These are phyloP conservation scores for Penicillium macrosclerotiorum DNA, from an alignment of 495 filamentous ascomycete species.

Conservation along the genomic window DNA sequence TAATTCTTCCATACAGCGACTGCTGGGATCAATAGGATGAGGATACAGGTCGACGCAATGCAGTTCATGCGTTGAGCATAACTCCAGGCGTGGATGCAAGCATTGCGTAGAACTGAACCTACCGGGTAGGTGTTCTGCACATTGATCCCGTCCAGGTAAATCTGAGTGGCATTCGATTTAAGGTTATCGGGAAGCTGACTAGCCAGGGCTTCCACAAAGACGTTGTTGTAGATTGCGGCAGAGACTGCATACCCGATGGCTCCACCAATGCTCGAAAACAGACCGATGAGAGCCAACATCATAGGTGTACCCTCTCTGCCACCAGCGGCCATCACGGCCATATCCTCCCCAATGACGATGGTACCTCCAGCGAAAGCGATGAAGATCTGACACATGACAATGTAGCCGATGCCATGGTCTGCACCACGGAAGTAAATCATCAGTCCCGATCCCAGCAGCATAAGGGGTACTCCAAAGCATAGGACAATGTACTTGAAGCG, in stretches of 20 bases:
- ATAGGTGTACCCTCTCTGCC: conserved; percentile 63
- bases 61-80: conserved; percentile 55
- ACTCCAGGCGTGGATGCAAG: conserved; percentile 59
- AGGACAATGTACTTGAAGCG: conserved; percentile 58
- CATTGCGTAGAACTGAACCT: conserved; percentile 51
- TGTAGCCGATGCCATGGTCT: conserved; percentile 57
- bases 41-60: conserved; percentile 49
- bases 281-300: conserved; percentile 63
- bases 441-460: conserved; percentile 61
- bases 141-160: conserved; percentile 42
- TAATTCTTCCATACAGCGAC: conserved; percentile 47
- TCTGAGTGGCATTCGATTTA: conserved; percentile 48
- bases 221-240: conserved; percentile 66
- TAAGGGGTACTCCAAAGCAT: conserved; percentile 63
- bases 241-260: conserved; percentile 65
- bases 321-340: conserved; percentile 70
- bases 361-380: conserved; percentile 69
- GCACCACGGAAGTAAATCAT: conserved; percentile 69
- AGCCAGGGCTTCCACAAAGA: conserved; percentile 55
- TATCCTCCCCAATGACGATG: conserved; percentile 65
- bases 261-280: conserved; percentile 68
- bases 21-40: conserved; percentile 35
- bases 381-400: conserved; percentile 79
- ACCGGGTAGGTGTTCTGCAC: conserved; percentile 53
- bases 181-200: conserved; percentile 36